Conservation (phyloP, 2,329 filamentous ascomycete genomes). For the Neofusicoccum laricinum region DNA sequence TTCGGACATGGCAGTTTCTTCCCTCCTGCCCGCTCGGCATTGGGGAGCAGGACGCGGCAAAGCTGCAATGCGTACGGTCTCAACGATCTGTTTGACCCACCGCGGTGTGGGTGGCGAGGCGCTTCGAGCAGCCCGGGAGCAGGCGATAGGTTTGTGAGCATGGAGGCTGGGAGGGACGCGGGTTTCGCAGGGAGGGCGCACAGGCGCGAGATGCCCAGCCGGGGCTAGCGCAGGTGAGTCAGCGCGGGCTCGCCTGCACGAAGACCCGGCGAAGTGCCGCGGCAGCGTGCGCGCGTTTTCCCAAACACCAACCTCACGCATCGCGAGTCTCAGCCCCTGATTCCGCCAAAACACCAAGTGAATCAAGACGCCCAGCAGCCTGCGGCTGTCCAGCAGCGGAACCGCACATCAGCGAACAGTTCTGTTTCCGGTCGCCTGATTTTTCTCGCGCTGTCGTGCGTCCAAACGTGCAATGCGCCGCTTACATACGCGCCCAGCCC, state of each 20-base stretch:
- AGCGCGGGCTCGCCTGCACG: not conserved
- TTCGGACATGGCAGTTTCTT: too few species aligned
- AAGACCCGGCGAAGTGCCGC: not conserved
- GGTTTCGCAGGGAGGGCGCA: not conserved
- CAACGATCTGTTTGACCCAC: constrained; percentile 2
- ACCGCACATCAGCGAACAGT: not conserved
- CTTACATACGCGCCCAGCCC: not conserved
- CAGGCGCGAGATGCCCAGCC: not conserved
- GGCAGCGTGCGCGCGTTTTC: not conserved
- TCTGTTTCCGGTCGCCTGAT: constrained; percentile 12
- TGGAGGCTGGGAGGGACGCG: not conserved
- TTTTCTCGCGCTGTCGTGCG: not conserved
- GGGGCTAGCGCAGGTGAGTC: not conserved
- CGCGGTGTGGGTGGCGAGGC: not conserved
- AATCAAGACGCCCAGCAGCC: not conserved
- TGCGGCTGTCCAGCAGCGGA: not conserved
- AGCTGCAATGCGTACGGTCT: not conserved
- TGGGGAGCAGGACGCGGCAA: not conserved
- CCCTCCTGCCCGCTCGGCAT: not conserved
- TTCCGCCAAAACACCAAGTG: constrained; percentile 5
- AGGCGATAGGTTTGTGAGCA: not conserved
- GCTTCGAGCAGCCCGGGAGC: not conserved
- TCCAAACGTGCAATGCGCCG: not conserved
- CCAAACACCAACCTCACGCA: constrained; percentile 9
- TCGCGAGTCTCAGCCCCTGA: constrained; percentile 3